Evolutionary conservation across 352 stramenopile species (phyloP), one percentile per base, ranked within the genome.

Genomic region (Phytophthora citricola): DNA sequence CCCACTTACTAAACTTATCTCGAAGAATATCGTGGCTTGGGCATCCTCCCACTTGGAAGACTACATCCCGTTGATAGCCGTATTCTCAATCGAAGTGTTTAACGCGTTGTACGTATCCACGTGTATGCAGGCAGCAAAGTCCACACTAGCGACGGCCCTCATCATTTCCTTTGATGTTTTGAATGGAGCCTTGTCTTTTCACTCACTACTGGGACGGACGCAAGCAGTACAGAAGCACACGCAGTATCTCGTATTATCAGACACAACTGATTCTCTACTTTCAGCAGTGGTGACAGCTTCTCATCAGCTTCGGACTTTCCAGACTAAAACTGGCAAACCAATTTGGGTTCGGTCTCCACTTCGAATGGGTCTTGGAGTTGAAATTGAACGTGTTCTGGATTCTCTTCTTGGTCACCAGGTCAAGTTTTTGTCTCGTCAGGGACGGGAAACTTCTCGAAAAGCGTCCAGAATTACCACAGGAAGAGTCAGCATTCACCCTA

Each of bases 11-110:
- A 73, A 77, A 34, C 36, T 73, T 7, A 2, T 67, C 6, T 54
- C 71, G 47, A 71, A 76, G 8, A 69, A 81, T 27, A 29, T 71
- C 15, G 58, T 75, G 4, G 69, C 69, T 4, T 60, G 60, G 22
- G 50, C 53, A 1, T 67, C 27, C 0, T 41, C 41, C 0, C 62
- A 71, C 4, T 50, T 73, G 24, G 62, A 71, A 50, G 69, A 81
- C 34, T 65, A 68, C 17, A 24, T 81, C 3, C 69, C 69, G 1
- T 48, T 72, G 7, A 65, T 66, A 3, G 48, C 64, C 5, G 61
- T 81, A 4, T 74, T 78, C 36, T 68, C 71, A 0, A 73, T 81
- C 26, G 69, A 81, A 27, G 69, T 81, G 0, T 81, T 74, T 24
- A 75, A 76, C 22, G 56, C 66, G 11, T 27, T 81, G 3, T 78